Percentiles rank a stretch among this genome's conserved stretches.
These are phyloP conservation scores for Ampelocalamus luodianensis DNA, from an alignment of 176 grass and related monocot genomes.

Conservation along the genomic window DNA sequence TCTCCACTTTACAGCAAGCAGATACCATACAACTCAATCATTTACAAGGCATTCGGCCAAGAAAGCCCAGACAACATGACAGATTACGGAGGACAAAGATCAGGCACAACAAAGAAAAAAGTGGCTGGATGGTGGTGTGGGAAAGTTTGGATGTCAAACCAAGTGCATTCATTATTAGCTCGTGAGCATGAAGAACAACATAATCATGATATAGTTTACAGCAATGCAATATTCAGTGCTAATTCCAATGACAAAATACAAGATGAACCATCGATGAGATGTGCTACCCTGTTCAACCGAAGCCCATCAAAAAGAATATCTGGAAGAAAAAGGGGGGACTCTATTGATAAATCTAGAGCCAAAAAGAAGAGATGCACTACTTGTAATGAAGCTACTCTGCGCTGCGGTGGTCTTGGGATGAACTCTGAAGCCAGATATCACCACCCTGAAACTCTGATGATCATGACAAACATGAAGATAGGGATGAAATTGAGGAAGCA, in stretches of 20 bases:
- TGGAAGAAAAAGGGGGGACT: slow-evolving; percentile 51
- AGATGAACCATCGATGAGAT: slow-evolving; percentile 37
- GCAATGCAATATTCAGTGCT: slow-evolving; percentile 37
- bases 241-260: slow-evolving; percentile 35
- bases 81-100: slow-evolving; percentile 40
- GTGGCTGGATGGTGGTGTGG: slow-evolving; percentile 95
- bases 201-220: slow-evolving; percentile 36
- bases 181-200: slow-evolving; percentile 44
- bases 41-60: slow-evolving; percentile 91
- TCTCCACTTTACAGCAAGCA: slow-evolving; percentile 96
- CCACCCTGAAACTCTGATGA: slow-evolving; percentile 32
- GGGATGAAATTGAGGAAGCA: slow-evolving; percentile 30
- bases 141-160: slow-evolving; percentile 98
- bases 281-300: slow-evolving; percentile 28
- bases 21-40: slow-evolving; percentile 92
- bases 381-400: slow-evolving; percentile 36
- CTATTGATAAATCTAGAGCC: slow-evolving; percentile 47
- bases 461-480: slow-evolving; percentile 43
- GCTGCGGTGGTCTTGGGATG: slow-evolving; percentile 10
- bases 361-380: slow-evolving; percentile 50
- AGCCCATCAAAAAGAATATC: slow-evolving; percentile 46
- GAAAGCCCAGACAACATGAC: slow-evolving; percentile 55
- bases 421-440: slow-evolving; percentile 21
- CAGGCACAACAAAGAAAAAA: slow-evolving; percentile 73
- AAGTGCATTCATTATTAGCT: slow-evolving; percentile 86